A percentile compares a stretch with the other conserved stretches of the same genome.
These are phyloP conservation scores for Fusarium sp. DNA, from an alignment of 2,329 filamentous ascomycete genomes.

Conservation along the genomic window DNA sequence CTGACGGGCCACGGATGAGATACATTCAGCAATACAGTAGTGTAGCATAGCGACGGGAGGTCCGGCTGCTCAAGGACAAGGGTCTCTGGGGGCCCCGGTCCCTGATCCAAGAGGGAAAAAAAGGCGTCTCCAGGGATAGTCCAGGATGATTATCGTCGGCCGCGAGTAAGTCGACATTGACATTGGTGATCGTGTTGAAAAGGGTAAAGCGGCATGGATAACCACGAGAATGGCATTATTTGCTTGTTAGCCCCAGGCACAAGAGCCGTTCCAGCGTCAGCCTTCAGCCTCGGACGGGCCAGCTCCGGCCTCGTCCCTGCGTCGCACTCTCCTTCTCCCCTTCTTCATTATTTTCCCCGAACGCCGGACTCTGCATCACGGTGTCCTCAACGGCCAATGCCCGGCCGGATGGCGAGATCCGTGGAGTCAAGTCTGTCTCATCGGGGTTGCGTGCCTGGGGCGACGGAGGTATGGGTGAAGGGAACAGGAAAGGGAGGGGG, in stretches of 20 bases:
- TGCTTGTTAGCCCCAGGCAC: constrained; percentile 35
- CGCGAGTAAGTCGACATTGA: constrained; percentile 33
- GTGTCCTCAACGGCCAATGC: constrained; percentile 40
- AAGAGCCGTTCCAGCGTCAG: constrained; percentile 31
- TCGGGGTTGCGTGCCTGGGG: constrained; percentile 18
- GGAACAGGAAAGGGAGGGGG: constrained; percentile 26
- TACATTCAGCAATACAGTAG: constrained; percentile 25
- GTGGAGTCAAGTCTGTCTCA: constrained; percentile 37
- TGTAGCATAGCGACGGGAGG: constrained; percentile 37
- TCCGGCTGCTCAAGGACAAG: constrained; percentile 45
- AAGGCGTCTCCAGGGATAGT: constrained; percentile 30
- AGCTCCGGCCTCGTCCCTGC: constrained; percentile 19
- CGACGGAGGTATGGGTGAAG: constrained; percentile 33
- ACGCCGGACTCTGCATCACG: constrained; percentile 30
- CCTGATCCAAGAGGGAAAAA: constrained; percentile 19
- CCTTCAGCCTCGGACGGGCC: constrained; percentile 42
- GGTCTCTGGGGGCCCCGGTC: constrained; percentile 35
- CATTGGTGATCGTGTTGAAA: constrained; percentile 17
- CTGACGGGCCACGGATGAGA: constrained; percentile 47
- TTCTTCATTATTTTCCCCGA: constrained; percentile 20
- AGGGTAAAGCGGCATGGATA: constrained; percentile 33
- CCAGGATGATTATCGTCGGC: constrained; percentile 38
- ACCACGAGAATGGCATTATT: constrained; percentile 32
- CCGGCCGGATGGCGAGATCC: constrained; percentile 38
- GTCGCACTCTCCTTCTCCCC: constrained; percentile 9